A percentile compares a stretch with the other conserved stretches of the same genome.
Conservation (phyloP, 2,329 filamentous ascomycete species). For the Hypoxylon sp. region DNA sequence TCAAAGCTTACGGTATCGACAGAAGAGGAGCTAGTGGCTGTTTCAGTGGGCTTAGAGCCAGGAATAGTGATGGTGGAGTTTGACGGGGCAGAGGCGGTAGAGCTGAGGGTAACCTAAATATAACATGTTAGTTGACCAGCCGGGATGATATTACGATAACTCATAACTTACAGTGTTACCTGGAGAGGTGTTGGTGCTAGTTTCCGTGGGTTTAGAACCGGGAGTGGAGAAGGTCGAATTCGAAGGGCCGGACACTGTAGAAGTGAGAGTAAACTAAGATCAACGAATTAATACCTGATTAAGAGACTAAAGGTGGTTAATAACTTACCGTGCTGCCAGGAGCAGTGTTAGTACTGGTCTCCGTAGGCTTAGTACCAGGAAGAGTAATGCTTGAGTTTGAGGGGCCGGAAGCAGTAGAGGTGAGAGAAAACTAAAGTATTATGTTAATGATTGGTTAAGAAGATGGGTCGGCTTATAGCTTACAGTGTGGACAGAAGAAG, state of each 20-base stretch:
- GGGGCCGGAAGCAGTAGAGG: background rate
- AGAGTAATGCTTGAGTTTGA: background rate
- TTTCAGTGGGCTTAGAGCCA: background rate
- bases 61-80: background rate
- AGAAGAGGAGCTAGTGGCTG: background rate
- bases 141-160: background rate
- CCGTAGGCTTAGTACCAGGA: conserved; percentile 28
- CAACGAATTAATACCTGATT: background rate
- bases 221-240: background rate
- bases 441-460: background rate
- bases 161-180: background rate
- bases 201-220: background rate
- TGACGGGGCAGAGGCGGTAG: background rate
- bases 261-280: background rate
- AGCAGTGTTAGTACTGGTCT: conserved; percentile 34
- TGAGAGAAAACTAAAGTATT: background rate
- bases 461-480: background rate
- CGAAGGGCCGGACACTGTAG: background rate
- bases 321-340: conserved; percentile 36
- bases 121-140: background rate
- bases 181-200: background rate
- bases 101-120: background rate
- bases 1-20: background rate
- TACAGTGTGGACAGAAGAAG: background rate
- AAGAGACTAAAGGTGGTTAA: background rate